A percentile compares a stretch with the other conserved stretches of the same genome.
These are phyloP conservation scores for Globisporangium uncinulatum DNA, from an alignment of 352 stramenopile genomes.

Conservation along the genomic window DNA sequence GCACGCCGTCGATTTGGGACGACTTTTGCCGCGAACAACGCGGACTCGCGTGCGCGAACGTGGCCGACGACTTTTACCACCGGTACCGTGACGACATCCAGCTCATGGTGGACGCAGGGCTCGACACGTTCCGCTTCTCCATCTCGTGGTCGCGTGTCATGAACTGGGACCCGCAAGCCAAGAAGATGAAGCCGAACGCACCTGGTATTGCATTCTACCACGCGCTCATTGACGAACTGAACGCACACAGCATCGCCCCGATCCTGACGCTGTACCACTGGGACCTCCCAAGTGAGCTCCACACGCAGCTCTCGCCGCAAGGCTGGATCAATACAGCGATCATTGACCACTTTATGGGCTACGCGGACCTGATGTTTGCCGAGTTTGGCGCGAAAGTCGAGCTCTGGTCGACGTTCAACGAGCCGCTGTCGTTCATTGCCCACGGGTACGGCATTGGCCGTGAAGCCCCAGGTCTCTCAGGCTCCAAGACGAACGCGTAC, in stretches of 20 bases:
- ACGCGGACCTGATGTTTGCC: conserved; percentile 23
- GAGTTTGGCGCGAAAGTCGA: conserved; percentile 82
- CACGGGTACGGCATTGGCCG: conserved; percentile 6
- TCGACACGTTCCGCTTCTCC: conserved; percentile 85
- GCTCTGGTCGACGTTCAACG: conserved; percentile 89
- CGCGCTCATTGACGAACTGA: too few relatives aligned
- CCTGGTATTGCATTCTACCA: too few relatives aligned
- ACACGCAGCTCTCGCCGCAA: conserved; percentile 38
- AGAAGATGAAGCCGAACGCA: conserved; percentile 7
- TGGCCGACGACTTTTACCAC: conserved; percentile 87
- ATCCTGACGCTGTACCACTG: conserved; percentile 75
- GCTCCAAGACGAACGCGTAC: conserved; percentile 36
- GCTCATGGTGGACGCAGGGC: conserved; percentile 72
- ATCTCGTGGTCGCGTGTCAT: conserved; percentile 86
- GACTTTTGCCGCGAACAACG: neutral
- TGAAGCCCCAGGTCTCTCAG: conserved; percentile 27
- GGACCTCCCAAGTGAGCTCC: conserved; percentile 79
- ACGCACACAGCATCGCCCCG: too few relatives aligned
- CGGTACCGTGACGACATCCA: conserved; percentile 69
- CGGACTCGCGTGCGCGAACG: conserved; percentile 44
- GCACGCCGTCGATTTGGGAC: too few relatives aligned
- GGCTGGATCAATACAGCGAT: conserved; percentile 30
- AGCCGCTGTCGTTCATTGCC: conserved; percentile 53
- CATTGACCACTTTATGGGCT: conserved; percentile 56
- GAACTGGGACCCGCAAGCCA: conserved; percentile 37